A percentile compares a stretch with the other conserved stretches of the same genome.
phyloP scores from a whole-genome alignment of 306 rosid genomes.

The Aeschynomene evenia region DNA sequence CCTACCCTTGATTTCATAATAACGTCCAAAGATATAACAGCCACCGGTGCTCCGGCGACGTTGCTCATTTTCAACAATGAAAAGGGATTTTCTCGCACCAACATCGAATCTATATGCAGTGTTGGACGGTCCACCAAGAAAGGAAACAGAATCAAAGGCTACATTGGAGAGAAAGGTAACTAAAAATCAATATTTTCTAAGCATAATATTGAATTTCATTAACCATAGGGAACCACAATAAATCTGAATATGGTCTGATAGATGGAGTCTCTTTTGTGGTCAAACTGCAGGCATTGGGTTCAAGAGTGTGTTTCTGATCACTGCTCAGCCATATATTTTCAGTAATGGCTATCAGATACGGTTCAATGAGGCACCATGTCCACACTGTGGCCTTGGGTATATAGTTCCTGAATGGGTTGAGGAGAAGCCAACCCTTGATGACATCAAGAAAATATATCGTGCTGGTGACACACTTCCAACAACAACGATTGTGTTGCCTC shows the following conservation, averaged over 20 bases:
- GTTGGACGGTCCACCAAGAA: conserved; percentile 67
- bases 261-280: conserved; percentile 12
- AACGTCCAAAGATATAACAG: conserved; percentile 54
- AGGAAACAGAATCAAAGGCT: conserved; percentile 51
- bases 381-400: conserved; percentile 64
- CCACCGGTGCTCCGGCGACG: conserved; percentile 52
- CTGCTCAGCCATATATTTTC: conserved; percentile 64
- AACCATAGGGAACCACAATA: no score
- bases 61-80: conserved; percentile 61
- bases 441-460: conserved; percentile 45
- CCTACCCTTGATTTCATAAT: conserved; percentile 59
- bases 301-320: conserved; percentile 82
- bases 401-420: conserved; percentile 95
- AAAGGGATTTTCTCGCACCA: conserved; percentile 47
- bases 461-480: conserved; percentile 41
- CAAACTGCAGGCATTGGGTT: conserved; percentile 77
- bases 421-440: conserved; percentile 45
- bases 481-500: conserved; percentile 53
- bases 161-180: conserved; percentile 77
- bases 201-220: not conserved
- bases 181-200: no score
- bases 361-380: conserved; percentile 70
- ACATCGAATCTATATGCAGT: conserved; percentile 65
- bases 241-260: not conserved
- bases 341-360: conserved; percentile 81